Evolutionary conservation across 371 early-diverging fungal species (phyloP).

Genomic region (Mucor irregularis): DNA sequence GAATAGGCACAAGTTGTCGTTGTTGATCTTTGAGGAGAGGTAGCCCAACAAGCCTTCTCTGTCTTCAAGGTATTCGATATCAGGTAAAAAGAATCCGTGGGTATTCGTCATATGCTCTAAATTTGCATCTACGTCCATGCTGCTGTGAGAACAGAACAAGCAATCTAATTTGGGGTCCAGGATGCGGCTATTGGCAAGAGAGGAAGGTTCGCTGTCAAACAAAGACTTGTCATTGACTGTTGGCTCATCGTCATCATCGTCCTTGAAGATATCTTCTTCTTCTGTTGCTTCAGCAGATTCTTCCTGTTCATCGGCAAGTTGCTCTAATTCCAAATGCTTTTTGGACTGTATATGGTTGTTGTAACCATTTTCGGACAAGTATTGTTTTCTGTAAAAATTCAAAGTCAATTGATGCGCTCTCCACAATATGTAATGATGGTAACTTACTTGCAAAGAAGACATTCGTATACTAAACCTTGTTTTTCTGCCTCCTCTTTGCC

Average conservation of each 20-base stretch:
- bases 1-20: slow-evolving; percentile 88
- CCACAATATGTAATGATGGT: not conserved
- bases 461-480: slow-evolving; percentile 37
- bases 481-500: slow-evolving; percentile 38
- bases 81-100: slow-evolving; percentile 97
- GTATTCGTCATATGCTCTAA: slow-evolving; percentile 85
- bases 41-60: slow-evolving; percentile 83
- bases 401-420: not conserved
- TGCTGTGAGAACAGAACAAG: slow-evolving; percentile 73
- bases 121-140: slow-evolving; percentile 69
- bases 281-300: slow-evolving; percentile 29
- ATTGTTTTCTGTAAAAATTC: slow-evolving; percentile 52
- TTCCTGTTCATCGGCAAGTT: slow-evolving; percentile 26
- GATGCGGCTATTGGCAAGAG: too few relatives aligned
- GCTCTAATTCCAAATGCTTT: slow-evolving; percentile 85
- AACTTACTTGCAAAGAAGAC: slow-evolving; percentile 37
- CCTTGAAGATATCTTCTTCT: slow-evolving; percentile 13
- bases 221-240: too few relatives aligned
- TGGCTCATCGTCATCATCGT: slow-evolving; percentile 20
- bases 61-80: slow-evolving; percentile 89
- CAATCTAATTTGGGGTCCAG: slow-evolving; percentile 60
- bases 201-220: too few relatives aligned
- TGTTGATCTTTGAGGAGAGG: slow-evolving; percentile 87
- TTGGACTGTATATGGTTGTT: slow-evolving; percentile 85
- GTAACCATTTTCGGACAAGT: slow-evolving; percentile 79